Base-by-base conservation (phyloP, 192 early-diverging fungal genomes). In the Radiomyces spectabilis region DNA sequence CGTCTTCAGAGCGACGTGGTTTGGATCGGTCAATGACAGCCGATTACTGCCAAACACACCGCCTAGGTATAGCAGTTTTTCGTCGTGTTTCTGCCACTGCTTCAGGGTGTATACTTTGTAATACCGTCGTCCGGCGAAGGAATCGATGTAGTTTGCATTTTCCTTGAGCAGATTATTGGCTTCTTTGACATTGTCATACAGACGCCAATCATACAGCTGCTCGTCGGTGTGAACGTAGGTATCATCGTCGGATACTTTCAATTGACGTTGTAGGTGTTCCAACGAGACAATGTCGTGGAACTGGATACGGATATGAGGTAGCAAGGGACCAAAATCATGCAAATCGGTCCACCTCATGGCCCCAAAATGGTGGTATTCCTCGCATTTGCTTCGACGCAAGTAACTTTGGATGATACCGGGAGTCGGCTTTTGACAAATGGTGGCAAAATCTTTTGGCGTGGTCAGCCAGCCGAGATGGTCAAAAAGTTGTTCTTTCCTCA, bases 31-130 rank as follows among this genome's bases (percentile, higher is more conserved):
- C 18, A 66, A n/a, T 55, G 55, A 34, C 12, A 82, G 54, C 19
- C 80, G 41, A 2, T 52, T 65, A 13, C 57, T 63, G 1, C 70
- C 75, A 57, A 73, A 82, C 1, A 77, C 35, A 0, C 73, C 69
- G 25, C 66, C 67, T 44, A 82, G 53, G 41, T 82, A 73, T 4
- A 82, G 29, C 27, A 82, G 54, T 10, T 63, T 55, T 22, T 76
- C 55, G 3, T 21, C 22, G 6, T 51, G 38, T 2, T 61, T 33
- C n/a, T n/a, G n/a, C n/a, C n/a, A n/a, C n/a, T n/a, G n/a, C n/a
- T n/a, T n/a, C n/a, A n/a, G n/a, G n/a, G n/a, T 30, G 74, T 60
- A 6, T 66, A 58, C 27, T 57, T 10, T n/a, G 73, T 41, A 12
- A 34, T 53, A 52, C 52, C 41, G 22, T 39, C 40, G 43, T 51